phyloP scores from a whole-genome alignment of 192 early-diverging fungal genomes.

The Dispira simplex region DNA sequence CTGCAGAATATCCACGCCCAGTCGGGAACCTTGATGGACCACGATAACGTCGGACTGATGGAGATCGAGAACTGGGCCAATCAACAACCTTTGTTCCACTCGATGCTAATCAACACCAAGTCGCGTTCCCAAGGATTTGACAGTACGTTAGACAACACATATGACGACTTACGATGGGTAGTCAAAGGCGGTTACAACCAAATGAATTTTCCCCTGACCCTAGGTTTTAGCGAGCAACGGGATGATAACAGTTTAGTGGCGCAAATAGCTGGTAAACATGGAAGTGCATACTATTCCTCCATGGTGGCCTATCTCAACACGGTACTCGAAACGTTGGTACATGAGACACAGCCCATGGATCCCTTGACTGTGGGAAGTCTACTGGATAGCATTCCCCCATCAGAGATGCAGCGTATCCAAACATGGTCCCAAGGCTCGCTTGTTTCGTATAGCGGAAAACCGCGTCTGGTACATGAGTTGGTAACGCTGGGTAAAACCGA shows the following conservation, averaged over 20 bases:
- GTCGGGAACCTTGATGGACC: background rate
- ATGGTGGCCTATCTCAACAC: no score
- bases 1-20: background rate
- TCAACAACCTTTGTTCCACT: background rate
- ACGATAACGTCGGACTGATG: background rate
- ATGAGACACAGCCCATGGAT: no score
- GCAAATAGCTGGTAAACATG: background rate
- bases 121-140: background rate
- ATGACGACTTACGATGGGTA: background rate
- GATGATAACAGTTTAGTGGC: background rate
- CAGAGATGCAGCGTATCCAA: no score
- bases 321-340: no score
- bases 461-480: background rate
- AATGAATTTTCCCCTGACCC: background rate
- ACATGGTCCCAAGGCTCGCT: no score
- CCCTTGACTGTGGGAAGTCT: no score
- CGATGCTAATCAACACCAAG: background rate
- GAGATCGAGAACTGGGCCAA: background rate
- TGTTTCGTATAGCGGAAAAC: no score
- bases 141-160: background rate
- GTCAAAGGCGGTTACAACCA: background rate
- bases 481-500: background rate
- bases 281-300: no score
- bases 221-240: background rate
- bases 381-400: no score